phyloP scores from a whole-genome alignment of 305 asterid species.

The Solanum hybrid region DNA sequence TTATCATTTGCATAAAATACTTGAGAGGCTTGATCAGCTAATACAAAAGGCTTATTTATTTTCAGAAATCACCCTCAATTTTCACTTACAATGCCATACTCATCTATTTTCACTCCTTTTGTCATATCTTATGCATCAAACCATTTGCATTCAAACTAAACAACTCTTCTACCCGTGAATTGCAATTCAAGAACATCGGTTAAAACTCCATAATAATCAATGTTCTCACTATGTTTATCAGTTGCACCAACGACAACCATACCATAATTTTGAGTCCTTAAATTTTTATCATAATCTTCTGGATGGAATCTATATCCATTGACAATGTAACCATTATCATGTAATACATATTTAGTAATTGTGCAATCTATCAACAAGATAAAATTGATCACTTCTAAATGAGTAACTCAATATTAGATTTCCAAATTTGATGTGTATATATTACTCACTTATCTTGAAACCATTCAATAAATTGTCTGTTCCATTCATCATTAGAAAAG shows the following conservation, averaged over 20 bases:
- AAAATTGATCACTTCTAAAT: background rate
- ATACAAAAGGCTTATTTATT: too few relatives aligned
- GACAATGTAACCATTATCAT: background rate
- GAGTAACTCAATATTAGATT: background rate
- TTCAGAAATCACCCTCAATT: too few relatives aligned
- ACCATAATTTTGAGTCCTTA: background rate
- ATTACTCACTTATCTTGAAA: background rate
- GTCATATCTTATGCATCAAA: too few relatives aligned
- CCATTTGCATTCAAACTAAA: too few relatives aligned
- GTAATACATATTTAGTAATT: background rate
- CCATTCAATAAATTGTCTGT: background rate
- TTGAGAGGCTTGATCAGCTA: too few relatives aligned
- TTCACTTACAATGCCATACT: too few relatives aligned
- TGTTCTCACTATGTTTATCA: background rate
- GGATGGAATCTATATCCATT: background rate
- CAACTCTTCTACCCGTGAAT: too few relatives aligned
- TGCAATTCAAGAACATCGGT: too few relatives aligned
- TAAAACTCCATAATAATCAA: too few relatives aligned
- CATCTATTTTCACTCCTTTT: too few relatives aligned
- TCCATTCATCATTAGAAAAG: background rate
- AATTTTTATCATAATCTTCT: background rate
- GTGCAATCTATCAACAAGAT: background rate
- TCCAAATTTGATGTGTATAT: background rate
- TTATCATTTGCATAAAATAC: too few relatives aligned
- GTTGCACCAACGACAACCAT: background rate